Conservation (phyloP, 805 yeast species). For the Debaryomyces prosopidis region DNA sequence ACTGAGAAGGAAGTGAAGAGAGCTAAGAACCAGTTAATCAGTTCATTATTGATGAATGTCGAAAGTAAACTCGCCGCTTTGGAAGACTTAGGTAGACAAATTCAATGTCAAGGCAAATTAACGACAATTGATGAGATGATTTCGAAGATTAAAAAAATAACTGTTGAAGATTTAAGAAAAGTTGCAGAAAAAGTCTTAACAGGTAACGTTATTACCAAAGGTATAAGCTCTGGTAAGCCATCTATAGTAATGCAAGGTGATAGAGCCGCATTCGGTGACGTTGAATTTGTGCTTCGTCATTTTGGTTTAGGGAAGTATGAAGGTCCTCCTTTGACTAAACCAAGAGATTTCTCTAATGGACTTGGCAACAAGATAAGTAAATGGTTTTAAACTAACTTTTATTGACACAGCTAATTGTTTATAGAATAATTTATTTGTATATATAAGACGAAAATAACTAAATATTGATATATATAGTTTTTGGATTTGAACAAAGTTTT, state of each 20-base stretch:
- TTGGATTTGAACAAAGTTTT: too few species aligned
- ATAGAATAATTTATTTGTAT: not conserved
- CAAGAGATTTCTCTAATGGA: constrained; percentile 14
- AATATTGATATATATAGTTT: too few species aligned
- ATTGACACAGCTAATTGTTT: not conserved
- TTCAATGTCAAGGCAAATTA: constrained; percentile 77
- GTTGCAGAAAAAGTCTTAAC: constrained; percentile 78
- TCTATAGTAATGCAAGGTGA: constrained; percentile 89
- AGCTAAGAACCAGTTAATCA: constrained; percentile 89
- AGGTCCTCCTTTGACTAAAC: constrained; percentile 19
- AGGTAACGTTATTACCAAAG: constrained; percentile 55
- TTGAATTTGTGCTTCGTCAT: constrained; percentile 58
- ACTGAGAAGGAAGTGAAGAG: constrained; percentile 73
- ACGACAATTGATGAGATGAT: constrained; percentile 83
- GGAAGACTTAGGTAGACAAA: constrained; percentile 94
- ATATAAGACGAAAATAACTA: not conserved
- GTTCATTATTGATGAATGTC: constrained; percentile 86
- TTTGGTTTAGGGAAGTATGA: constrained; percentile 68
- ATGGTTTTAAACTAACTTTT: constrained; percentile 14
- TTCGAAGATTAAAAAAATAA: constrained; percentile 64
- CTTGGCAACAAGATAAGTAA: constrained; percentile 9
- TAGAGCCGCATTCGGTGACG: constrained; percentile 83
- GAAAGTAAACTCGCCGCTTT: constrained; percentile 92
- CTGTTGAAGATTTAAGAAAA: constrained; percentile 64
- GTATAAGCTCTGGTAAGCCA: constrained; percentile 58